Conservation (phyloP, 1,284 basidiomycete genomes). For the Tilletia indica region DNA sequence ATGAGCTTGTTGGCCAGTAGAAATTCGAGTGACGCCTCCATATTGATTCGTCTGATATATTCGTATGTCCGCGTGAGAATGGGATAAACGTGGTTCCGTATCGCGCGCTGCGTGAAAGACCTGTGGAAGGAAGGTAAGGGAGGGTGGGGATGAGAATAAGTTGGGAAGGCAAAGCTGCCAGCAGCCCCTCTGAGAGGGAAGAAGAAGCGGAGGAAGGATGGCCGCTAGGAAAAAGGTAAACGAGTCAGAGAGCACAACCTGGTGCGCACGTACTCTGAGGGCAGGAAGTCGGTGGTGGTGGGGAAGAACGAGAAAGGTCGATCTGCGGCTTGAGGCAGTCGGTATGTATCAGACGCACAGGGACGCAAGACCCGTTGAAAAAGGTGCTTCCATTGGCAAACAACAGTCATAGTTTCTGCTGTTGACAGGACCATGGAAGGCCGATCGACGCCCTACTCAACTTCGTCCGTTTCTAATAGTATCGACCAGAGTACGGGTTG, state of each 20-base stretch:
- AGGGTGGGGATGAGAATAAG: not conserved
- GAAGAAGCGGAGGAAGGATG: not conserved
- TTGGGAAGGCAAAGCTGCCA: conserved; percentile 3
- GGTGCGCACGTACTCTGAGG: no score
- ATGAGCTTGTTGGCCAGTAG: not conserved
- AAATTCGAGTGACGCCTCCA: conserved; percentile 7
- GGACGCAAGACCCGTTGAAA: no score
- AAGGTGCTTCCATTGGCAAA: no score
- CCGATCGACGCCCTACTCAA: no score
- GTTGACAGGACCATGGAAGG: no score
- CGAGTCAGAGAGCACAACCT: not conserved
- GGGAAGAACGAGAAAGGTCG: no score
- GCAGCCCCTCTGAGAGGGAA: not conserved
- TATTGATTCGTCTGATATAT: not conserved
- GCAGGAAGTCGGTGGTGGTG: no score
- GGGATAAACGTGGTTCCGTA: not conserved
- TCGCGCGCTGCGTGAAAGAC: not conserved
- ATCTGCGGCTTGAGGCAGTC: no score
- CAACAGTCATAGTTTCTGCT: no score
- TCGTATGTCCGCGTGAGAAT: not conserved
- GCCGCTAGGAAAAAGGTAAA: not conserved
- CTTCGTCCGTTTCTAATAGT: no score
- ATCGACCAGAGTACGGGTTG: no score
- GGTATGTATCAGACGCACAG: no score
- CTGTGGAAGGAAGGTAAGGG: not conserved